Base-by-base conservation (phyloP, 2,329 filamentous ascomycete genomes). In the Epichloe typhina region DNA sequence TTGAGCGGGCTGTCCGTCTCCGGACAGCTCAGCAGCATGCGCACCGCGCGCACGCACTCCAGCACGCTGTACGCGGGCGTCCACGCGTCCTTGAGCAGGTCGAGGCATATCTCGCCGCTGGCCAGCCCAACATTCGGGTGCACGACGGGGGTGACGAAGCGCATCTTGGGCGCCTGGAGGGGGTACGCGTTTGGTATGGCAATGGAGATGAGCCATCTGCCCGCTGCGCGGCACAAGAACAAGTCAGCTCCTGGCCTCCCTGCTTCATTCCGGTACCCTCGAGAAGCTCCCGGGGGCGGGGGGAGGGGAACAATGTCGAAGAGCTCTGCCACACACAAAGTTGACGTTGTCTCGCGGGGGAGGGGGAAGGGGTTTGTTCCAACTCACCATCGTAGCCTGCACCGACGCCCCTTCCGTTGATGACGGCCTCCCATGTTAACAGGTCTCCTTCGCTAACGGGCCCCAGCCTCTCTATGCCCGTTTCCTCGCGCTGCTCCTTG, bases 71-170 rank as follows among this genome's bases (percentile, higher is more conserved):
- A 93, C 17, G 88, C 82, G 1, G 90, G 87, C 53, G 86, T 85
- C 91, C 91, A 97, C 17, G 77, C 77, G 50, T 83, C 77, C 62
- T 77, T 77, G 53, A 98, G 75, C 55, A 97, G 76, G 63, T 96
- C 93, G 31, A 97, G 80, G 66, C 93, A 98, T 63, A 98, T 93
- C 69, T 96, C 90, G 58, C 93, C 93, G 2, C 81, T 89, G 58
- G 75, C 60, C 55, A 78, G 72, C 49, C 73, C 72, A 35, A 81
- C 81, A 68, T 96, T 96, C 46, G 90, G 83, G 71, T 95, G 89
- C 61, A 88, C 86, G 57, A 94, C 81, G 55, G 82, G 80, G 37
- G 89, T 98, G n/a, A 75, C 71, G 71, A 98, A 98, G 52, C 70
- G 74, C 57, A 98, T 83, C 40, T 72, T 76, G 1, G 93, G 93